A percentile compares a stretch with the other conserved stretches of the same genome.
phyloP scores from a whole-genome alignment of 805 yeast genomes.

The Sungouiozyma intestinalis region DNA sequence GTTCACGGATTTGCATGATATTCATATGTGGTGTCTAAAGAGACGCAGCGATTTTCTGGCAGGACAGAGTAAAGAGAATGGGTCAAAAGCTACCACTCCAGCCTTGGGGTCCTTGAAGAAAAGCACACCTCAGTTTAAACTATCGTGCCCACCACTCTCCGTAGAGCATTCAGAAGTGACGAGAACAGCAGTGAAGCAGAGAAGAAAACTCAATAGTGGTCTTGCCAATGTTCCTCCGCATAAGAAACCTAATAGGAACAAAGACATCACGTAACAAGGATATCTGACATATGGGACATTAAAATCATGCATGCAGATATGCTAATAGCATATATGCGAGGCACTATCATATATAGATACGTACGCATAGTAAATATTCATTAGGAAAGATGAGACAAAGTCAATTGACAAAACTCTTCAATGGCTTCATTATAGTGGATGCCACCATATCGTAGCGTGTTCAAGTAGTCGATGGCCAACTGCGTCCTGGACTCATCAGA shows the following conservation, averaged over 20 bases:
- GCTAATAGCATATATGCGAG: neutral
- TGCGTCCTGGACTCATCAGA: conserved; percentile 33
- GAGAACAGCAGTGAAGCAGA: neutral
- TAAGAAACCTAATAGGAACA: neutral
- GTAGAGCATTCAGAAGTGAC: neutral
- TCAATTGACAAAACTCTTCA: conserved; percentile 46
- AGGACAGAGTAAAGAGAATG: neutral
- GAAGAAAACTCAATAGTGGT: neutral
- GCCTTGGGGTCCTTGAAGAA: too few species aligned
- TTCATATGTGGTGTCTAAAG: conserved; percentile 20
- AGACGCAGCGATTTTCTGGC: conserved; percentile 1
- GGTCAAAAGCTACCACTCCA: neutral
- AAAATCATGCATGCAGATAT: neutral
- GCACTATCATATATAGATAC: neutral
- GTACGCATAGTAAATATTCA: neutral
- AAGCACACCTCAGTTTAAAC: neutral
- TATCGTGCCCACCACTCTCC: neutral
- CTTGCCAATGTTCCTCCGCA: neutral
- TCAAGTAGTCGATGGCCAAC: conserved; percentile 46
- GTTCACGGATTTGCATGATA: conserved; percentile 10
- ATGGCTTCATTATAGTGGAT: conserved; percentile 49
- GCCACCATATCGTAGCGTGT: conserved; percentile 49
- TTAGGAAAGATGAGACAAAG: conserved; percentile 5
- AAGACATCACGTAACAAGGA: neutral
- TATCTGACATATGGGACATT: too few species aligned